Base-by-base conservation (phyloP, 192 early-diverging fungal species). In the Coemansia sp. region DNA sequence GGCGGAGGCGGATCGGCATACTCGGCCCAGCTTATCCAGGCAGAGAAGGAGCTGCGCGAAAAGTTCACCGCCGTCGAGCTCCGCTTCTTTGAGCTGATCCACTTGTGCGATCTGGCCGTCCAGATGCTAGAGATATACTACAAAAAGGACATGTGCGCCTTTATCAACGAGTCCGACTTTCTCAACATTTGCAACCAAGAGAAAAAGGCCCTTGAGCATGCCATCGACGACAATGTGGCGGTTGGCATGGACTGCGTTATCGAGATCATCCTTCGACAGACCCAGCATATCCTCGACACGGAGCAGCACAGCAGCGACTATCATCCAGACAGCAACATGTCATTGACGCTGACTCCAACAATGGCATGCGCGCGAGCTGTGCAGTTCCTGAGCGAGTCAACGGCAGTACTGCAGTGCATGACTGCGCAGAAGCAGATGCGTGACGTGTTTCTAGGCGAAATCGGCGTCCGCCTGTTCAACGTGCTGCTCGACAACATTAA, bases 71-170 rank as follows among this genome's bases (percentile, higher is more conserved):
- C 92, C 87, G 49, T 76, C 90, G 36, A 86, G 75, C 68, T 74
- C 47, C 92, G 94, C 62, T 98, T 98, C 75, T 95, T 97, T 78
- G 97, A 95, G 73, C 81, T 99, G 44, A 91, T 98, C 16, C 97
- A 99, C 80, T 86, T 99, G 53, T 91, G 92, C 20, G 97, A 99
- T 83, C 78, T 98, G 60, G 90, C 93, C 34, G 90, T 95, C 58
- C 97, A 99, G 70, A 94, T 99, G 94, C 72, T 97, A 22, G 92
- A 98, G 74, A 90, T 95, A 24, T 98, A 97, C 74, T 95, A 94
- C 85, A 88, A 90, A 18, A 92, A 95, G 79, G 94, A 94, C 64
- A 89, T 98, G 74, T 89, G 88, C 63, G 86, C 83, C 67, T 92
- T 91, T 85, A 87, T 99, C 49, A 92, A 95, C 79, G 94, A 94